Evolutionary conservation across 352 stramenopile genomes (phyloP).

Genomic region (Phytophthora lateralis): DNA sequence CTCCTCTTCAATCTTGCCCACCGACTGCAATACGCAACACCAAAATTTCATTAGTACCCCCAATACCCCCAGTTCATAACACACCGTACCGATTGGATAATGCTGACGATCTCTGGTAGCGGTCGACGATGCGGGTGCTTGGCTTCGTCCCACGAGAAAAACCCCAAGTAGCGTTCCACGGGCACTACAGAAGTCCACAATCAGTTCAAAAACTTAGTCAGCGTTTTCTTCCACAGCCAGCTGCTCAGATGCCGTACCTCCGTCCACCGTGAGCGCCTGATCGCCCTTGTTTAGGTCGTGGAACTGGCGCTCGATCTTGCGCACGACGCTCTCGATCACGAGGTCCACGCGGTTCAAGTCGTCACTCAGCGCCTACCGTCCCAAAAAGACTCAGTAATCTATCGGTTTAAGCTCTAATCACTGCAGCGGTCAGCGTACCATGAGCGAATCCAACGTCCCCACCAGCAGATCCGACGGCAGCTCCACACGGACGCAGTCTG

Average conservation of each 20-base stretch:
- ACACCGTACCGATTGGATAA: slow-evolving; percentile 89
- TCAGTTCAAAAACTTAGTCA: background rate
- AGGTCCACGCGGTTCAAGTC: slow-evolving; percentile 96
- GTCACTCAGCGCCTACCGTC: slow-evolving; percentile 83
- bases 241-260: slow-evolving; percentile 39
- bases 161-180: slow-evolving; percentile 94
- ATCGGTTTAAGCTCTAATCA: background rate
- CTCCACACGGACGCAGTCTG: slow-evolving; percentile 86
- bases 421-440: slow-evolving; percentile 61
- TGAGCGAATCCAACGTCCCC: slow-evolving; percentile 97
- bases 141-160: slow-evolving; percentile 98
- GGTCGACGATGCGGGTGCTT: slow-evolving; percentile 97
- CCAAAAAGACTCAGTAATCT: slow-evolving; percentile 1
- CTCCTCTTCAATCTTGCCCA: slow-evolving; percentile 97
- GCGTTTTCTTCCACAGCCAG: too few relatives aligned
- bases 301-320: slow-evolving; percentile 97
- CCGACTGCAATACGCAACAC: slow-evolving; percentile 49
- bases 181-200: slow-evolving; percentile 62
- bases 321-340: slow-evolving; percentile 94
- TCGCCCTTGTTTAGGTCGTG: slow-evolving; percentile 92
- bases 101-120: slow-evolving; percentile 95
- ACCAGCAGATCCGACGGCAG: slow-evolving; percentile 95
- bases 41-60: background rate
- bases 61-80: background rate
- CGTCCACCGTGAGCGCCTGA: slow-evolving; percentile 85